Percentiles rank a stretch among this genome's conserved stretches.
Evolutionary conservation across 2,329 filamentous ascomycete genomes (phyloP).

Genomic region (Rhytidhysteron rufulum): DNA sequence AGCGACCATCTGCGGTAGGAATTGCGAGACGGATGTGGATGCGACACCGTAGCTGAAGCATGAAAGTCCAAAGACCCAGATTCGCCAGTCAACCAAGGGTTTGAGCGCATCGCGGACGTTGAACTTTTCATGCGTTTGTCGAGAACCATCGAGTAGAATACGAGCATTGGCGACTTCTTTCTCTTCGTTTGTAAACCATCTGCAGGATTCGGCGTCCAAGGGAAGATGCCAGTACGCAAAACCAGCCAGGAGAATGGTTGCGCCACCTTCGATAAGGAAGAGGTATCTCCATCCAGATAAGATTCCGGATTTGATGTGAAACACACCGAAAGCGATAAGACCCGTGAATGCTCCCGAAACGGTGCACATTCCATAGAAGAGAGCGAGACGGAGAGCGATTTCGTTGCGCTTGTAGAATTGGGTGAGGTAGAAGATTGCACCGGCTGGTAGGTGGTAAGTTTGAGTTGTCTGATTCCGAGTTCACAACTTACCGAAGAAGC

Average conservation of each 20-base stretch:
- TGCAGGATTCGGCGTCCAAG: constrained; percentile 32
- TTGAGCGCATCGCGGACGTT: constrained; percentile 4
- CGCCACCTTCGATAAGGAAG: constrained; percentile 43
- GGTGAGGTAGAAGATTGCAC: background rate
- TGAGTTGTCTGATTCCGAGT: no score
- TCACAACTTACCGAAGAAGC: no score
- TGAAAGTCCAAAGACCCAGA: constrained; percentile 3
- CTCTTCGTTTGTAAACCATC: constrained; percentile 37
- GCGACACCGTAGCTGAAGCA: constrained; percentile 7
- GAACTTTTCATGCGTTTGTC: constrained; percentile 1
- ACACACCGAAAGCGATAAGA: constrained; percentile 32
- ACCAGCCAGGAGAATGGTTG: constrained; percentile 38
- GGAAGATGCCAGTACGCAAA: constrained; percentile 40
- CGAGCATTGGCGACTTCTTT: constrained; percentile 1
- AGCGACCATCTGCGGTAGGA: constrained; percentile 8
- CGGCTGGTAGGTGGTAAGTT: no score
- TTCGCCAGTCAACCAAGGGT: background rate
- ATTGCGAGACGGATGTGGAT: constrained; percentile 2
- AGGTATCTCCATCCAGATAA: constrained; percentile 44
- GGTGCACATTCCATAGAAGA: background rate
- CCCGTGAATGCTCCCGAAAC: constrained; percentile 4
- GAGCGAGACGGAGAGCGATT: background rate
- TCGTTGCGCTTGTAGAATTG: background rate
- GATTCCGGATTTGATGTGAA: constrained; percentile 34
- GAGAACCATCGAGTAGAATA: constrained; percentile 2